Conservation (phyloP, 2,329 filamentous ascomycete species). For the Laburnicola sp. region DNA sequence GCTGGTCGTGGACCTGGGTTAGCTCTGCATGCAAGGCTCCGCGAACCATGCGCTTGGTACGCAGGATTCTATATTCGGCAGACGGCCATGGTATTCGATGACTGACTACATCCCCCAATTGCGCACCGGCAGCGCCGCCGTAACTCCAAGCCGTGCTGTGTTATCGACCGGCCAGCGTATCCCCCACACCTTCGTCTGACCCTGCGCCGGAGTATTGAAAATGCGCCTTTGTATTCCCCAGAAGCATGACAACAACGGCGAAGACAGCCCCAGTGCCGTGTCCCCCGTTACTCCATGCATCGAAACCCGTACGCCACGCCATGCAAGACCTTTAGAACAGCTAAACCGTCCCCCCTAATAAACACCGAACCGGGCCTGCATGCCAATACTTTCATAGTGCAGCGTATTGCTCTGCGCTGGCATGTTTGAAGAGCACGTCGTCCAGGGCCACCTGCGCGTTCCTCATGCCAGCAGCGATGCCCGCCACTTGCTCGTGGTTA, state of each 20-base stretch:
- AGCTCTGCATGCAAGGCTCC: conserved; percentile 34
- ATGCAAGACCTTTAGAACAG: conserved; percentile 24
- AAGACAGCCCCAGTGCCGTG: conserved; percentile 23
- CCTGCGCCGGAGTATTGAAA: conserved; percentile 26
- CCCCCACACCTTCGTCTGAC: conserved; percentile 14
- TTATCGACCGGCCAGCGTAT: conserved; percentile 1
- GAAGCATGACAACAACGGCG: conserved; percentile 20
- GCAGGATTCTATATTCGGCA: conserved; percentile 29
- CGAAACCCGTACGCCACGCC: conserved; percentile 20
- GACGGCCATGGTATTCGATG: conserved; percentile 13
- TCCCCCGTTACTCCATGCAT: conserved; percentile 16
- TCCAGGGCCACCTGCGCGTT: conserved; percentile 39
- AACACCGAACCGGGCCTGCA: conserved; percentile 29
- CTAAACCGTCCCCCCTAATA: conserved; percentile 13
- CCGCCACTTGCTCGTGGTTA: conserved; percentile 43
- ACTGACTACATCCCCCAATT: conserved; percentile 4
- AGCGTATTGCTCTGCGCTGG: conserved; percentile 37
- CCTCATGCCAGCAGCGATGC: conserved; percentile 36
- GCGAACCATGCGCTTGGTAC: conserved; percentile 35
- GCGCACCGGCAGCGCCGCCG: conserved; percentile 12
- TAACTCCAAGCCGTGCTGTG: neutral
- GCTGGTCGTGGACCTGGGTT: conserved; percentile 24
- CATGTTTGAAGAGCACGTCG: conserved; percentile 39
- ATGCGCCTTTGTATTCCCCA: conserved; percentile 19
- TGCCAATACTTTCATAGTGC: conserved; percentile 34